Evolutionary conservation across 2,329 filamentous ascomycete genomes (phyloP), one percentile per base, ranked within the genome.

Genomic region (Aspergillus aculeatus): DNA sequence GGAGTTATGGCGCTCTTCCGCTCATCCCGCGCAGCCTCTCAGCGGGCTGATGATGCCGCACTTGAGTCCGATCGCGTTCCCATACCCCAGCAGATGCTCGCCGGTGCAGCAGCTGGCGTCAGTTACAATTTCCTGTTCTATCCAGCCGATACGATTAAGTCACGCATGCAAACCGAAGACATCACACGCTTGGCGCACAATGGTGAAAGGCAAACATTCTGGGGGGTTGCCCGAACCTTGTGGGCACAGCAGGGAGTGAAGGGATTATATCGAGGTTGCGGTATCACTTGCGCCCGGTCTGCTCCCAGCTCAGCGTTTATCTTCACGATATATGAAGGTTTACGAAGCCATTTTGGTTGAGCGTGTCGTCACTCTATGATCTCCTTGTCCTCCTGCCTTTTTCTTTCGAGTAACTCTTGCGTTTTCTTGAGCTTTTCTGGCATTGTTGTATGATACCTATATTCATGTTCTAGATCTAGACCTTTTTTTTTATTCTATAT

Each of bases 261-360:
- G 64, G 94, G 92, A 2, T 81, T 98, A 74, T 99, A 99, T 74
- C 87, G 94, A 56, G 95, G 95, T 3, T 99, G 95, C 69, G 95
- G 95, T 32, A 95, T 99, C 66, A 99, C 95, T 0, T 92, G 95
- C 50, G 82, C 88, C 32, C 86, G 95, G 62, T 90, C 92, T 38
- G 93, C 92, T 32, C 95, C 95, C 2, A 97, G 93, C 75, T 97
- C 93, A n/a, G 95, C 95, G 7, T 92, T 98, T 71, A 99, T 99
- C 62, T 99, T 99, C 71, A 93, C 95, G 62, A 87, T 98, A 62
- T 98, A 93, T 73, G 95, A 98, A 77, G 89, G 88, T 14, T 76
- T 99, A 75, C 92, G 92, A 79, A 83, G 82, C 64, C 80, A 86
- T 66, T 83, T 95, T 69, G 74, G 73, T 63, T 81, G 59, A 69